phyloP scores from a whole-genome alignment of 441 rosid species.

The Dalechampia spathulata region DNA sequence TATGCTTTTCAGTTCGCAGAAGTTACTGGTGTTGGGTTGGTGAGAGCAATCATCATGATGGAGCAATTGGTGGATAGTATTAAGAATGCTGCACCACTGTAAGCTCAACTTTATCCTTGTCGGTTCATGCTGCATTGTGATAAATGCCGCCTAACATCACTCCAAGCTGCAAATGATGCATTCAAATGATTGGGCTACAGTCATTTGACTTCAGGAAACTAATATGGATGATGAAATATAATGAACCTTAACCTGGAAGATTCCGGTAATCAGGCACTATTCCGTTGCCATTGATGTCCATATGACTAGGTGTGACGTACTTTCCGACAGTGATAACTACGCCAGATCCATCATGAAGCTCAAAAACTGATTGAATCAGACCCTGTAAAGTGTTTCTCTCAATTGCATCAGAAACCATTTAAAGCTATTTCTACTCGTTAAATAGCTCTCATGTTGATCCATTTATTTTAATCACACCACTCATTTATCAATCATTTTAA shows the following conservation, averaged over 20 bases:
- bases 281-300: slow-evolving; percentile 93
- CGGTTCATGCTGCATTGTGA: slow-evolving; percentile 44
- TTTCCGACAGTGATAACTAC: slow-evolving; percentile 81
- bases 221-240: not conserved
- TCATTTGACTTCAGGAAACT: slow-evolving; percentile 2
- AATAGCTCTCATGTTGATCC: too few relatives aligned
- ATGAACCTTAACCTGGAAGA: slow-evolving; percentile 50
- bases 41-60: not conserved
- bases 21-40: slow-evolving; percentile 5
- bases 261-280: slow-evolving; percentile 67
- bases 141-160: slow-evolving; percentile 51
- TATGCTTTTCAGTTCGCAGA: too few relatives aligned
- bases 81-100: not conserved
- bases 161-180: slow-evolving; percentile 52
- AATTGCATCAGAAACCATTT: not conserved
- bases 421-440: too few relatives aligned
- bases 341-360: slow-evolving; percentile 90
- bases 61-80: not conserved
- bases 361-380: slow-evolving; percentile 83
- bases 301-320: slow-evolving; percentile 82
- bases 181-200: not conserved
- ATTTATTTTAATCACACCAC: too few relatives aligned
- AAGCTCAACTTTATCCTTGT: slow-evolving; percentile 33
- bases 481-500: too few relatives aligned
- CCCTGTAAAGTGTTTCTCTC: slow-evolving; percentile 36